Base-by-base conservation (phyloP, 345 rosid species). In the Rhodomyrtus tomentosa region DNA sequence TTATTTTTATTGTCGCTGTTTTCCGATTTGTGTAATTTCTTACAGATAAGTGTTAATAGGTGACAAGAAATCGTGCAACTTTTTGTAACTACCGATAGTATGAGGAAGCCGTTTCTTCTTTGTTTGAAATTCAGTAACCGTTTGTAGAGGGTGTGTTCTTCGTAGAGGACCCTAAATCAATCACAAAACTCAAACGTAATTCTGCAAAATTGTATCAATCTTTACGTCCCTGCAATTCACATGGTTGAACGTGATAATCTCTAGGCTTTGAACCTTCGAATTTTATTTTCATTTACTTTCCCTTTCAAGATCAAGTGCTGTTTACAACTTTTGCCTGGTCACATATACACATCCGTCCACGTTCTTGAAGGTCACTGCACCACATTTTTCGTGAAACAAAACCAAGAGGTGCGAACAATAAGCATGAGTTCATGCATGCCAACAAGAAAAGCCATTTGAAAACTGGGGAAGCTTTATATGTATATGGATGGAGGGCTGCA, bases 231-330 rank as follows among this genome's bases (percentile, higher is more conserved):
- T 20, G 10, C 22, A 36, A 1, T 32, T 32, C 18, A 8, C 45
- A 18, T 32, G 45, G 16, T 1, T 68, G 6, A 36, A 68, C 24
- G 4, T 20, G 24, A 32, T 68, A 68, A 32, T 32, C 25, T 18
- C 4, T 5, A 0, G 1, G 18, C 9, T 68, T 6, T 1, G 6
- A 4, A 68, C 21, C 45, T 68, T 36, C 4, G 3, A 36, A 0
- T 36, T 68, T 32, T 4, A 10, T 18, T 68, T 3, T 68, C 45
- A 68, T 68, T 32, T 32, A 68, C 40, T 59, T 59, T 27, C 21
- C 0, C 15, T 1, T 68, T 24, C 13, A 18, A 68, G 18, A 32
- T 59, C 74, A 29, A 59, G 74, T 9, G 15, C 5, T 22, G 10
- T 18, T 59, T 2, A 1, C 74, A 15, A 59, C 74, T 59, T 29